These are phyloP conservation scores for Candolleomyces efflorescens DNA, from an alignment of 768 basidiomycete species.

Conservation along the genomic window DNA sequence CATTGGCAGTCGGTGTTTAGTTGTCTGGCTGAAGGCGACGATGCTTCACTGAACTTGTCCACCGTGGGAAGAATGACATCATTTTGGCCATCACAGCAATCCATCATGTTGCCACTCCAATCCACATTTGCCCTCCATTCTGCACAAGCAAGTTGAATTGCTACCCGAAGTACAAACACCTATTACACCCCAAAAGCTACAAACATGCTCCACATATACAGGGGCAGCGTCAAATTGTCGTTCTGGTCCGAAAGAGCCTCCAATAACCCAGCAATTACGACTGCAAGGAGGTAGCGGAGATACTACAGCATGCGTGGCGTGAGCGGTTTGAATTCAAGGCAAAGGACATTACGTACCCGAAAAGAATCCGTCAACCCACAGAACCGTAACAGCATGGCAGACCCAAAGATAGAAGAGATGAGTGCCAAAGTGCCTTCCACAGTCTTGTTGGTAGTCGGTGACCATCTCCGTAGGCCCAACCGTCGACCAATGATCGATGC, in stretches of 20 bases:
- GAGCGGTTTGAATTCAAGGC: neutral
- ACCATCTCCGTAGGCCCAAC: constrained; percentile 80
- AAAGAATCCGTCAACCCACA: constrained; percentile 69
- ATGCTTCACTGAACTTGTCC: too few species aligned
- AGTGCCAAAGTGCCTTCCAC: constrained; percentile 90
- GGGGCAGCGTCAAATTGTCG: constrained; percentile 94
- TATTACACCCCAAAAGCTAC: constrained; percentile 45
- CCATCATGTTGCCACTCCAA: too few species aligned
- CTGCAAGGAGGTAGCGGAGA: constrained; percentile 58
- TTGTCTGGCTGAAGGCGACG: too few species aligned
- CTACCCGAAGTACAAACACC: too few species aligned
- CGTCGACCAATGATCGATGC: constrained; percentile 92
- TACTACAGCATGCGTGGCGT: constrained; percentile 40
- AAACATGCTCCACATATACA: constrained; percentile 92
- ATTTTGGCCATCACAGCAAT: too few species aligned
- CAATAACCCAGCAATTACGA: constrained; percentile 63
- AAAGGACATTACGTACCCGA: constrained; percentile 51
- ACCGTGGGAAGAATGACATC: too few species aligned
- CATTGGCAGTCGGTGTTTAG: too few species aligned
- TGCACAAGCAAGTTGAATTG: too few species aligned
- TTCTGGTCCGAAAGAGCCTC: constrained; percentile 96
- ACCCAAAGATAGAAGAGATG: constrained; percentile 60
- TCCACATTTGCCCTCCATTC: too few species aligned
- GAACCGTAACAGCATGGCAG: constrained; percentile 67
- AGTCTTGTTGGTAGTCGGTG: constrained; percentile 79